Evolutionary conservation across 768 basidiomycete genomes (phyloP), one percentile per base, ranked within the genome.

Genomic region (Psilocybe cyanescens): DNA sequence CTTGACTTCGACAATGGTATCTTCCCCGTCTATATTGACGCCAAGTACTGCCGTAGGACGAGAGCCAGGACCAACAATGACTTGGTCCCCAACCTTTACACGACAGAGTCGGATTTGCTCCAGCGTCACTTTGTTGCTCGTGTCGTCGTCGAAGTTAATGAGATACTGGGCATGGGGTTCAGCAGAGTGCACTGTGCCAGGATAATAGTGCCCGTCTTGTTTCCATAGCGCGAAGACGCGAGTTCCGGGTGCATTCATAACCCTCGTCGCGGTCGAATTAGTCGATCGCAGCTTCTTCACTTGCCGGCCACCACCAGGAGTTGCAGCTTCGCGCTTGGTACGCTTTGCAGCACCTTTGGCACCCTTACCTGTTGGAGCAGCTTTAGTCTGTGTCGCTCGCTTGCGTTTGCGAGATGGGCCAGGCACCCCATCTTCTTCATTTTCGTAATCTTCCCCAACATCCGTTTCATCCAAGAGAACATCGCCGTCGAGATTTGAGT

Each of bases 211-310:
- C 3, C 80, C 81, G 52, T 86, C 85, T 48, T 75, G 72, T 62
- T 78, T 83, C 90, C 89, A 91, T 9, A 88, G 68, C 8, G 88
- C 90, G 65, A 90, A 86, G n/a, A 92, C 87, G 4, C 84, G 83
- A 11, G 87, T 88, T 19, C 82, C 76, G 61, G 29, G 54, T 31
- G 33, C 61, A 55, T 12, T 46, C 51, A 19, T 55, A 52, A 41
- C 65, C 65, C 57, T 71, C 17, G 63, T 58, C 29, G 68, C 71
- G 8, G 67, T 67, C 17, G 76, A 71, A 8, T 63, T 61, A 46
- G 69, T 74, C 29, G 81, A 81, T 49, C 81, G 78, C 44, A 79
- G 59, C 30, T 75, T 76, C 66, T 79, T 82, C 16, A 67, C 69
- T 55, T 75, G 75, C 45, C 76, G 76, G 17, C 72, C 72, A 19